Conservation (phyloP, 192 early-diverging fungal species). For the Coemansia sp. region DNA sequence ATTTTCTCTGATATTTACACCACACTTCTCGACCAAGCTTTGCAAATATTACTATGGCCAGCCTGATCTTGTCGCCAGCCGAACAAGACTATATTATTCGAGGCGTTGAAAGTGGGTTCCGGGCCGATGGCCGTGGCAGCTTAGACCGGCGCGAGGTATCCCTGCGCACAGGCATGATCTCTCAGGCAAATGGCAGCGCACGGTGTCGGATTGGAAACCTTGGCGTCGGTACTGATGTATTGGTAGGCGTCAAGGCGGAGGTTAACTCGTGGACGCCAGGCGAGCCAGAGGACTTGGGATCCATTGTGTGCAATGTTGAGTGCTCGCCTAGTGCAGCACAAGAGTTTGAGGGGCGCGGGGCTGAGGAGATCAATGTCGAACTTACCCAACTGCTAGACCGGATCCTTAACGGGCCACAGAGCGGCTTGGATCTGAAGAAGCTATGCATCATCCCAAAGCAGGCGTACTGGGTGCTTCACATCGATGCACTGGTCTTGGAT, state of each 20-base stretch:
- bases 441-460: conserved; percentile 90
- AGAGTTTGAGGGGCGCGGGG: conserved; percentile 76
- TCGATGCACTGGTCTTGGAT: conserved; percentile 91
- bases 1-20: neutral
- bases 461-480: conserved; percentile 88
- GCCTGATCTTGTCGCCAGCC: conserved; percentile 68
- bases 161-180: conserved; percentile 85
- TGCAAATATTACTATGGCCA: conserved; percentile 41
- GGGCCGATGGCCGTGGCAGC: conserved; percentile 85
- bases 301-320: conserved; percentile 87
- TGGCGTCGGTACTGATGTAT: conserved; percentile 83
- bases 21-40: neutral
- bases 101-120: conserved; percentile 78
- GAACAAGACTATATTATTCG: conserved; percentile 83
- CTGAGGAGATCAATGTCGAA: conserved; percentile 84
- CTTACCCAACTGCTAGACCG: conserved; percentile 82
- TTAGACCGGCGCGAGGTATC: conserved; percentile 76
- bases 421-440: conserved; percentile 82
- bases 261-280: conserved; percentile 66
- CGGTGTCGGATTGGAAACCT: conserved; percentile 62
- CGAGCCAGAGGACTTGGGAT: conserved; percentile 63
- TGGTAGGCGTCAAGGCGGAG: conserved; percentile 95
- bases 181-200: conserved; percentile 89
- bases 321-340: conserved; percentile 87
- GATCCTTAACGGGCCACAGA: conserved; percentile 76